These are phyloP conservation scores for Uronychia binucleata DNA, from an alignment of 73 alveolate species.

Conservation along the genomic window DNA sequence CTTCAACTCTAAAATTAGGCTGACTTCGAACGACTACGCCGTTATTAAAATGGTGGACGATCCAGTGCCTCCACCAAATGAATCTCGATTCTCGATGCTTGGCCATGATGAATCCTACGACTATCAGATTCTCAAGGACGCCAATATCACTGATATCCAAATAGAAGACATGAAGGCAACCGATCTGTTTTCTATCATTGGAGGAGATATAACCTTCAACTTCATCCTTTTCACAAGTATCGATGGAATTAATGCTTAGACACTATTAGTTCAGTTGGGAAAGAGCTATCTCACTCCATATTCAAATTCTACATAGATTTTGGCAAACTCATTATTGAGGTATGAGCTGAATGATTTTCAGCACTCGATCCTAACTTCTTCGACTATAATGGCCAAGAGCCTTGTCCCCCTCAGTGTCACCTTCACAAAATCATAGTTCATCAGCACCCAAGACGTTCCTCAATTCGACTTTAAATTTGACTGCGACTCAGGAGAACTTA, in stretches of 20 bases:
- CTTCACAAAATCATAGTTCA: neutral
- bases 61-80: neutral
- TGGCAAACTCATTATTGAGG: neutral
- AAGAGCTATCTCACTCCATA: neutral
- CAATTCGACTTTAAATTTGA: neutral
- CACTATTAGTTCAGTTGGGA: neutral
- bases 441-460: neutral
- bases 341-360: neutral
- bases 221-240: neutral
- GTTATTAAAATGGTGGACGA: neutral
- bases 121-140: neutral
- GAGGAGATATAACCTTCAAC: neutral
- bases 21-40: neutral
- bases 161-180: neutral
- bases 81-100: neutral
- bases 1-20: neutral
- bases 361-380: neutral
- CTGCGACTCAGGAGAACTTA: neutral
- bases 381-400: neutral
- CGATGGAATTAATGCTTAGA: neutral
- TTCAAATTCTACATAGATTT: neutral
- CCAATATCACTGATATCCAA: neutral
- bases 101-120: neutral
- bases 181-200: neutral
- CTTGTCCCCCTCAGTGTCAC: neutral